Percentiles rank a stretch among this genome's conserved stretches.
phyloP scores from a whole-genome alignment of 164 flowering plant genomes.

The Annona squamosa region DNA sequence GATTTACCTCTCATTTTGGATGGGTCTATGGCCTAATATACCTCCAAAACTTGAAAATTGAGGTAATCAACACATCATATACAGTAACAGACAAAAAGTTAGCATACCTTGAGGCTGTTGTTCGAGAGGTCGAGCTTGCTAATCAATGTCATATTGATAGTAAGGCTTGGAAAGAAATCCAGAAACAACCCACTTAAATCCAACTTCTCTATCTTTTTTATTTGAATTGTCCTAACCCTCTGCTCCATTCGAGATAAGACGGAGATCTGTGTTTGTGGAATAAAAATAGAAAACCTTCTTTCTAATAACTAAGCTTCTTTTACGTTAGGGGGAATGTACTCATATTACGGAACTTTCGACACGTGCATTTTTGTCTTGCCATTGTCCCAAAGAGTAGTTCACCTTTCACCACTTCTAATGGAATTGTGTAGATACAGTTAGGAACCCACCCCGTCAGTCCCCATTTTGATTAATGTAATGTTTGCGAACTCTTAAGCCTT shows the following conservation, averaged over 20 bases:
- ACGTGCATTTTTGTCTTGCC: background rate
- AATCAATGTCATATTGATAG: constrained; percentile 47
- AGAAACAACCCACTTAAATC: constrained; percentile 71
- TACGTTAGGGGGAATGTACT: background rate
- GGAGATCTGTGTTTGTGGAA: background rate
- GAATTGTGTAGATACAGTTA: too few species aligned
- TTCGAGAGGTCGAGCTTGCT: constrained; percentile 74
- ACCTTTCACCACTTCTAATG: too few species aligned
- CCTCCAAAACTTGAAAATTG: background rate
- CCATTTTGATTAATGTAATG: too few species aligned
- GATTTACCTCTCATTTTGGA: background rate
- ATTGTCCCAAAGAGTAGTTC: too few species aligned
- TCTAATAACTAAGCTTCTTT: background rate
- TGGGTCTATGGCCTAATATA: background rate
- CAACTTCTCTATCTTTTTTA: constrained; percentile 34
- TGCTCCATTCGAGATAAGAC: constrained; percentile 1
- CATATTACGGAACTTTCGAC: background rate
- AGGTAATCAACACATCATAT: background rate
- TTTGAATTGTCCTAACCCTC: constrained; percentile 14
- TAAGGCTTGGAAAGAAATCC: constrained; percentile 48
- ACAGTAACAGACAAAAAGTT: too few species aligned
- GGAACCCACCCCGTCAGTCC: too few species aligned
- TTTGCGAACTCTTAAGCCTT: too few species aligned
- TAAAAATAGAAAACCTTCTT: background rate
- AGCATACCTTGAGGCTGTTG: constrained; percentile 59